phyloP scores from a whole-genome alignment of 164 flowering plant genomes.

The Berberis vulgaris region DNA sequence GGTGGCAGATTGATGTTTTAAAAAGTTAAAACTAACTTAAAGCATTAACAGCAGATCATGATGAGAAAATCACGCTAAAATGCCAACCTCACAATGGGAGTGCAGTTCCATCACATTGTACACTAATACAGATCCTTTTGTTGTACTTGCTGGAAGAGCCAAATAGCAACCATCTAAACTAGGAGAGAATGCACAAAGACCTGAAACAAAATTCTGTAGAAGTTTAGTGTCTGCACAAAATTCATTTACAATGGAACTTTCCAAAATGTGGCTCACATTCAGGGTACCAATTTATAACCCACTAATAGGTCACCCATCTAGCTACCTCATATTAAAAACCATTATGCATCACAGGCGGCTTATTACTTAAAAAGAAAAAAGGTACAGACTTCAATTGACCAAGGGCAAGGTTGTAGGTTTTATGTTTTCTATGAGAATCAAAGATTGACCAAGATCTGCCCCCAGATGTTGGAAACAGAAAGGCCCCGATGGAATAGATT shows the following conservation, averaged over 20 bases:
- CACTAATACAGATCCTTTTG: constrained; percentile 65
- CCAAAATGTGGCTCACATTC: neutral
- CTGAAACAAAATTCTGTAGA: constrained; percentile 24
- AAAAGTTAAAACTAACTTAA: too few relatives aligned
- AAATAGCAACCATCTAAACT: constrained; percentile 68
- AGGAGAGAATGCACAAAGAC: constrained; percentile 85
- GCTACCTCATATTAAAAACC: too few relatives aligned
- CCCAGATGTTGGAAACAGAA: too few relatives aligned
- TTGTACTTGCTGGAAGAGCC: constrained; percentile 86
- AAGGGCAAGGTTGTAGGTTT: too few relatives aligned
- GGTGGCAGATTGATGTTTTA: too few relatives aligned
- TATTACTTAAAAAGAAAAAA: too few relatives aligned
- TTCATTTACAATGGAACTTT: neutral
- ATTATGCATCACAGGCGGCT: too few relatives aligned
- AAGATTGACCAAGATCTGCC: too few relatives aligned
- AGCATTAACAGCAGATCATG: neutral
- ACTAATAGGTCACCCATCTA: too few relatives aligned
- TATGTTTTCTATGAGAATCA: too few relatives aligned
- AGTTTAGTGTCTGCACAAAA: neutral
- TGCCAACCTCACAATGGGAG: constrained; percentile 75
- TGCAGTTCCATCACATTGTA: constrained; percentile 86
- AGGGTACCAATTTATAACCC: neutral
- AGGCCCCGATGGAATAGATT: too few relatives aligned
- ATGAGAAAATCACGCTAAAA: neutral
- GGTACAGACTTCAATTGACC: too few relatives aligned